Conservation (phyloP, 2,329 filamentous ascomycete species). For the Mycosphaerelloides madeirae region DNA sequence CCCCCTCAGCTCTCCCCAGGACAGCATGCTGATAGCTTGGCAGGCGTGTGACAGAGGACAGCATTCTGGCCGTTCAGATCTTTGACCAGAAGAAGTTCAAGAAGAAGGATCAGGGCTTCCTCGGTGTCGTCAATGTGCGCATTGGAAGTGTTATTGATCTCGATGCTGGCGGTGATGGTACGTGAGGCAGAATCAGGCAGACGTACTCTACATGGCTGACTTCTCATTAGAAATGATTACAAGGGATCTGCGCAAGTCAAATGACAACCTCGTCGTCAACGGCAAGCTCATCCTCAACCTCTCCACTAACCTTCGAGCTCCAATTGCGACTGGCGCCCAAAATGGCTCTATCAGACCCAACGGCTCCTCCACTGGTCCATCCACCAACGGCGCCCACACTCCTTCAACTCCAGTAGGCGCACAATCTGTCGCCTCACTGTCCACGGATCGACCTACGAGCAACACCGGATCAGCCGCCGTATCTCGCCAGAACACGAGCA, state of each 20-base stretch:
- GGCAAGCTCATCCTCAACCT: conserved; percentile 96
- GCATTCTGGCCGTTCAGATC: conserved; percentile 94
- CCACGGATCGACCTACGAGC: conserved; percentile 25
- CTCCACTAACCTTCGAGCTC: conserved; percentile 77
- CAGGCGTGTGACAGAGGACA: conserved; percentile 88
- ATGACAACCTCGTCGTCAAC: conserved; percentile 94
- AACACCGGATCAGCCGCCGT: conserved; percentile 22
- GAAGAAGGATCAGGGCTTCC: conserved; percentile 99
- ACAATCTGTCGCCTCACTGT: conserved; percentile 32
- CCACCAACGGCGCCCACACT: conserved; percentile 35
- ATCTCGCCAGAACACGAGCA: conserved; percentile 22
- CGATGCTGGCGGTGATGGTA: conserved; percentile 85
- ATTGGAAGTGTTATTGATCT: conserved; percentile 93
- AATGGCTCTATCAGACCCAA: conserved; percentile 38
- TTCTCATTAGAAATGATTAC: conserved; percentile 78
- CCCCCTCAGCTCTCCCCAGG: background rate
- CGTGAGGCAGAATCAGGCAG: conserved; percentile 23
- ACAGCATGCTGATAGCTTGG: conserved; percentile 7
- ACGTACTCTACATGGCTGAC: conserved; percentile 14
- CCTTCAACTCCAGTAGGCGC: conserved; percentile 39
- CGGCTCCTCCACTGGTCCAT: conserved; percentile 31
- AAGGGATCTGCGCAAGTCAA: conserved; percentile 93
- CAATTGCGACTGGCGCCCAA: conserved; percentile 51
- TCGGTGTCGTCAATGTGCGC: conserved; percentile 95
- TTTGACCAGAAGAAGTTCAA: conserved; percentile 99